Evolutionary conservation across 805 yeast species (phyloP).

Genomic region (Candida dajiaensis): DNA sequence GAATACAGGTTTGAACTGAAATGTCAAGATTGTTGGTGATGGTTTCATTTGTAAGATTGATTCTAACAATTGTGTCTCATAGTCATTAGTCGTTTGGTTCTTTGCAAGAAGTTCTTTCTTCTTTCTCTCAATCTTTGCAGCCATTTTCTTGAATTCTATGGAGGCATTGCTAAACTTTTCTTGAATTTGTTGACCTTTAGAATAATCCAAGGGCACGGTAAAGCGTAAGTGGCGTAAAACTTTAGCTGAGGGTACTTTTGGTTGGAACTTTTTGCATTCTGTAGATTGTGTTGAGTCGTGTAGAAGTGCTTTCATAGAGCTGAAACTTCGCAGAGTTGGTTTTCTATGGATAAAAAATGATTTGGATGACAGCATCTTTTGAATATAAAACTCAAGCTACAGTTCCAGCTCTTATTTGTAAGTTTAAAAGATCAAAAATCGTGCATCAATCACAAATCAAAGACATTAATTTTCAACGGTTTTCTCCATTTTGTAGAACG

Average conservation of each 20-base stretch:
- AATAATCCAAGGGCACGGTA: conserved; percentile 32
- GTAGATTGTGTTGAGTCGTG: background rate
- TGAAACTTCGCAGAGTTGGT: background rate
- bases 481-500: background rate
- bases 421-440: too few species aligned
- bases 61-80: conserved; percentile 40
- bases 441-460: too few species aligned
- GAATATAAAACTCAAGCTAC: too few species aligned
- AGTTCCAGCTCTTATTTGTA: too few species aligned
- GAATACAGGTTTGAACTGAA: conserved; percentile 80
- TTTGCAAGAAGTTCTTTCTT: conserved; percentile 32
- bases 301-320: background rate
- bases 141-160: conserved; percentile 49
- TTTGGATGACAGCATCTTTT: background rate
- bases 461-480: background rate
- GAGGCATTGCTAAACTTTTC: conserved; percentile 49
- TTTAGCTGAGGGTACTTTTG: conserved; percentile 29
- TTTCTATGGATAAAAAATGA: background rate
- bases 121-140: conserved; percentile 39
- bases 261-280: conserved; percentile 20
- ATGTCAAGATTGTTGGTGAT: conserved; percentile 66
- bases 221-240: conserved; percentile 40
- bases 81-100: conserved; percentile 37
- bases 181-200: conserved; percentile 51
- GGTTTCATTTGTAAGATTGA: conserved; percentile 46